Conservation (phyloP, 2,329 filamentous ascomycete species). For the Talaromyces sp. region DNA sequence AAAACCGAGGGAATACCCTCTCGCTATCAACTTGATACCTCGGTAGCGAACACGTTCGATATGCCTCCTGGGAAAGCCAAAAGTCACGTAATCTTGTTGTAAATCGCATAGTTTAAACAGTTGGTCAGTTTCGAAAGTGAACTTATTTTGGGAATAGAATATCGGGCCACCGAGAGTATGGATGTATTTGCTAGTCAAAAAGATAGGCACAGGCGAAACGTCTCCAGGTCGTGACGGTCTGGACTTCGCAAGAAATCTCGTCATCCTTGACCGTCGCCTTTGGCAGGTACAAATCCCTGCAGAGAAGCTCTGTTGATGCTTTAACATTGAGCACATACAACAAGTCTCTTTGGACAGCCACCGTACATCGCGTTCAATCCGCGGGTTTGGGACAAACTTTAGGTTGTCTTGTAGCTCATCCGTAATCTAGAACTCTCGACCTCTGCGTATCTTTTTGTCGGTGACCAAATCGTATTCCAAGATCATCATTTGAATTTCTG, state of each 20-base stretch:
- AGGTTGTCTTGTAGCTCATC: too few species aligned
- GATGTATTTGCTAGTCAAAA: background rate
- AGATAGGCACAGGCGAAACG: background rate
- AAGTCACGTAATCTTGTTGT: background rate
- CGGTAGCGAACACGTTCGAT: background rate
- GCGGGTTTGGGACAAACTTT: too few species aligned
- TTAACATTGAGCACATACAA: background rate
- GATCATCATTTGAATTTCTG: constrained; percentile 31
- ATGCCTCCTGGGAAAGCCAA: background rate
- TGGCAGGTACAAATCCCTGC: too few species aligned
- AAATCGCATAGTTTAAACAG: background rate
- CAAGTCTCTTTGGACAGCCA: too few species aligned
- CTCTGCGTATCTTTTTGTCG: constrained; percentile 22
- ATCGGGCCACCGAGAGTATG: background rate
- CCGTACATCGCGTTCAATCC: too few species aligned
- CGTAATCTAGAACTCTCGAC: too few species aligned
- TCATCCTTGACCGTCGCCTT: too few species aligned
- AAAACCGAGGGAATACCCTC: too few species aligned
- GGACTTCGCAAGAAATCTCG: too few species aligned
- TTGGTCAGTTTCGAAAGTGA: background rate
- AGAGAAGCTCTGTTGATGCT: too few species aligned
- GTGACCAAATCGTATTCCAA: constrained; percentile 24
- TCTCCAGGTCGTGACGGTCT: too few species aligned
- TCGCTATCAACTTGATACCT: too few species aligned
- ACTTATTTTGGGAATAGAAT: constrained; percentile 4